phyloP scores from a whole-genome alignment of 345 rosid genomes.

The Zanthoxylum bungeanum region DNA sequence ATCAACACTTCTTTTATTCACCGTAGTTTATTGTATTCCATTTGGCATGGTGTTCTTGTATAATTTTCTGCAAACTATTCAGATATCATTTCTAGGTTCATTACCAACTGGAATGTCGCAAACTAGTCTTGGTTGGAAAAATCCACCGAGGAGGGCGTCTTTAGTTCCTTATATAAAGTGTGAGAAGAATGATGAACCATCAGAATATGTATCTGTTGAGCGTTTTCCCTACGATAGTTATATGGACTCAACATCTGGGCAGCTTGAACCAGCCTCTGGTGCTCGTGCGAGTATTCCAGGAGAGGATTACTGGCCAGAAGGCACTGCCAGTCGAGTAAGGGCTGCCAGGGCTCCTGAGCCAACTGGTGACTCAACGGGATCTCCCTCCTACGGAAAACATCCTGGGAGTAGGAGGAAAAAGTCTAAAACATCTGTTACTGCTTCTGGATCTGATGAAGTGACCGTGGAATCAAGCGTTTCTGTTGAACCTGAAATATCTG shows the following conservation, averaged over 20 bases:
- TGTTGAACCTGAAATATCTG: constrained; percentile 34
- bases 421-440: constrained; percentile 43
- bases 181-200: constrained; percentile 56
- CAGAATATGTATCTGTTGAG: constrained; percentile 62
- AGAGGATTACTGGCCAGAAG: constrained; percentile 92
- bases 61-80: constrained; percentile 23
- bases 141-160: constrained; percentile 24
- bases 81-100: constrained; percentile 54
- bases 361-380: constrained; percentile 62
- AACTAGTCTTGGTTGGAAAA: constrained; percentile 26
- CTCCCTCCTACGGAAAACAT: constrained; percentile 73
- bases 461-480: constrained; percentile 30
- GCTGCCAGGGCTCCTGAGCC: constrained; percentile 95
- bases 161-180: constrained; percentile 51
- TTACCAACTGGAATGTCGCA: constrained; percentile 42
- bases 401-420: constrained; percentile 99
- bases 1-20: not conserved
- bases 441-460: constrained; percentile 37
- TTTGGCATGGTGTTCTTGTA: not conserved
- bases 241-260: constrained; percentile 80
- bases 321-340: constrained; percentile 82
- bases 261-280: constrained; percentile 86
- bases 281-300: constrained; percentile 89
- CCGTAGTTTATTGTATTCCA: too few relatives aligned
- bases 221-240: constrained; percentile 80